A percentile compares a stretch with the other conserved stretches of the same genome.
Evolutionary conservation across 345 rosid genomes (phyloP).

Genomic region (Rhodomyrtus tomentosa): DNA sequence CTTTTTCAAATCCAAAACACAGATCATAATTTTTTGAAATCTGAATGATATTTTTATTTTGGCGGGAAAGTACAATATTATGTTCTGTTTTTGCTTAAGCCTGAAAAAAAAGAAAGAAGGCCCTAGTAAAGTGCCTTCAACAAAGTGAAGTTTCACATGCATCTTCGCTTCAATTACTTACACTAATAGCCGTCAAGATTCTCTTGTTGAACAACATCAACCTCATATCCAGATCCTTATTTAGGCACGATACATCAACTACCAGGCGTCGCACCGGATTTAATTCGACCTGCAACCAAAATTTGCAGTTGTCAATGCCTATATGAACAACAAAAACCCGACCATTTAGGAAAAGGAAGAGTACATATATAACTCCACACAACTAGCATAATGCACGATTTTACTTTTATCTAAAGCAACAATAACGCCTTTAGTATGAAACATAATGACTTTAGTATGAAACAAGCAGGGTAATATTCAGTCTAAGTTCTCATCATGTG

Average conservation of each 20-base stretch:
- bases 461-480: background rate
- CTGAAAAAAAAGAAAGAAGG: background rate
- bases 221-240: conserved; percentile 58
- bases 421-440: background rate
- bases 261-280: background rate
- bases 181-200: conserved; percentile 21
- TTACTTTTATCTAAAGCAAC: too few species aligned
- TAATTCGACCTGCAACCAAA: background rate
- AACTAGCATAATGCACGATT: too few species aligned
- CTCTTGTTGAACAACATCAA: conserved; percentile 36
- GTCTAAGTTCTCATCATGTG: background rate
- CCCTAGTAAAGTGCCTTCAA: background rate
- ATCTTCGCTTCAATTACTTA: background rate
- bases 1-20: background rate
- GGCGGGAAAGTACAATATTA: background rate
- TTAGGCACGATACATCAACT: conserved; percentile 15
- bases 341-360: background rate
- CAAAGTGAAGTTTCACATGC: background rate
- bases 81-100: too few species aligned
- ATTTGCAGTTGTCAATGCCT: background rate
- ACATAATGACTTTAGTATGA: too few species aligned
- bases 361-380: background rate
- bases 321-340: background rate
- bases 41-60: background rate
- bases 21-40: background rate